Conservation (phyloP, 2,329 filamentous ascomycete genomes). For the Fusarium odoratissimum region DNA sequence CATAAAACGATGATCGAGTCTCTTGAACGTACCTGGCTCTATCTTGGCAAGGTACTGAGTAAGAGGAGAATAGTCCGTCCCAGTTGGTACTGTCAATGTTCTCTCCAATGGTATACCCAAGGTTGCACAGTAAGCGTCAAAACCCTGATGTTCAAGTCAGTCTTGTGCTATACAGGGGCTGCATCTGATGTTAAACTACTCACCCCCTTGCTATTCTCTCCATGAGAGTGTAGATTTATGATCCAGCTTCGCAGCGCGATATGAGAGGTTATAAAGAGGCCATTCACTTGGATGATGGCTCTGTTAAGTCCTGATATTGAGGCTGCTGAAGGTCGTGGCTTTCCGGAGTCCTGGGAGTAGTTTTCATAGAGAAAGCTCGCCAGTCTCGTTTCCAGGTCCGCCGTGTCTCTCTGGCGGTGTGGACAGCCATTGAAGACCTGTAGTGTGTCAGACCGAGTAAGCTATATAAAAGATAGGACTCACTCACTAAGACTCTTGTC, state of each 20-base stretch:
- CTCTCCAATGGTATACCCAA: background rate
- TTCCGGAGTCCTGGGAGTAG: fast-evolving
- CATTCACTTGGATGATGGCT: background rate
- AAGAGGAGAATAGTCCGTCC: background rate
- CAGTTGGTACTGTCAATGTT: background rate
- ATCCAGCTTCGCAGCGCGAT: fast-evolving
- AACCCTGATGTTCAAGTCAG: fast-evolving
- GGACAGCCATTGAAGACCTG: background rate
- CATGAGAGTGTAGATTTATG: fast-evolving
- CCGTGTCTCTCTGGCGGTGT: background rate
- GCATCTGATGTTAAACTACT: fast-evolving
- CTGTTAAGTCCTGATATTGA: background rate
- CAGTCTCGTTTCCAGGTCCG: background rate
- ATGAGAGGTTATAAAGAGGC: background rate
- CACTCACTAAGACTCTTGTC: background rate
- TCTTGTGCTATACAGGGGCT: too few species aligned
- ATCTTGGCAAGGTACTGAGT: background rate
- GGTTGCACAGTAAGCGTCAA: background rate
- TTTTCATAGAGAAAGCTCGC: background rate
- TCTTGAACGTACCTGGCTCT: background rate
- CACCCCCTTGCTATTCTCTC: background rate
- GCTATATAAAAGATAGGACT: fast-evolving
- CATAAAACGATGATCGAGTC: fast-evolving
- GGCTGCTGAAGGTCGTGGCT: fast-evolving
- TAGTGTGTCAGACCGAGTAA: fast-evolving